A percentile compares a stretch with the other conserved stretches of the same genome.
phyloP scores from a whole-genome alignment of 148 eudicot genomes.

The Talinum fruticosum region DNA sequence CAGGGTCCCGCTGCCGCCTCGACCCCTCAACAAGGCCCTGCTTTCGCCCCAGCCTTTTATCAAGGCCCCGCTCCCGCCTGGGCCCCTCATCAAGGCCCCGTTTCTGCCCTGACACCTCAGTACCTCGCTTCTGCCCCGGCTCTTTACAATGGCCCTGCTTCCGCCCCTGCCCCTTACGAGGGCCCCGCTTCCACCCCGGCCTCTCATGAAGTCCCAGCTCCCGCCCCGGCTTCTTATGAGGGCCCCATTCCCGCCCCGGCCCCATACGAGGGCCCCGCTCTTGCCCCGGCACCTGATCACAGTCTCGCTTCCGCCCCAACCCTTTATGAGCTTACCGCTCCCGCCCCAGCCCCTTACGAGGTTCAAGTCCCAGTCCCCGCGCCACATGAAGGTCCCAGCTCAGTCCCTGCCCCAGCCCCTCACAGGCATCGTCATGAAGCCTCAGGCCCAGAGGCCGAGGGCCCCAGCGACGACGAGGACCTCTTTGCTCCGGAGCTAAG shows the following conservation, averaged over 20 bases:
- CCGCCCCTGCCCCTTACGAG: neutral
- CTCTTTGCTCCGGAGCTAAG: neutral
- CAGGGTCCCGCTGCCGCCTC: neutral
- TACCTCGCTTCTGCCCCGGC: neutral
- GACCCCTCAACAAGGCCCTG: no score
- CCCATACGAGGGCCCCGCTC: neutral
- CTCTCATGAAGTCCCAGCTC: no score
- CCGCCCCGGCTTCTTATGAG: no score
- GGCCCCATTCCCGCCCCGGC: neutral
- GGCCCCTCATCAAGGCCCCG: neutral
- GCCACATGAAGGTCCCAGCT: neutral
- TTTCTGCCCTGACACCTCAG: no score
- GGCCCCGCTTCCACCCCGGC: no score
- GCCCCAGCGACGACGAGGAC: neutral
- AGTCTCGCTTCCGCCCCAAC: neutral
- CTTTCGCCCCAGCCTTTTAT: neutral
- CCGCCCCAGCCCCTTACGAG: neutral
- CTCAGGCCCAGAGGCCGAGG: conserved; percentile 15
- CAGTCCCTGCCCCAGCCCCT: neutral
- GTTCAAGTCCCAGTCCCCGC: neutral
- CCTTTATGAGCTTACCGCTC: neutral
- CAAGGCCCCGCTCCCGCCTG: neutral
- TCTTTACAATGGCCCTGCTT: neutral
- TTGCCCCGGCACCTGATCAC: neutral
- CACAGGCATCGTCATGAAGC: neutral